These are phyloP conservation scores for Teratosphaeria destructans DNA, from an alignment of 2,329 filamentous ascomycete genomes.

Conservation along the genomic window DNA sequence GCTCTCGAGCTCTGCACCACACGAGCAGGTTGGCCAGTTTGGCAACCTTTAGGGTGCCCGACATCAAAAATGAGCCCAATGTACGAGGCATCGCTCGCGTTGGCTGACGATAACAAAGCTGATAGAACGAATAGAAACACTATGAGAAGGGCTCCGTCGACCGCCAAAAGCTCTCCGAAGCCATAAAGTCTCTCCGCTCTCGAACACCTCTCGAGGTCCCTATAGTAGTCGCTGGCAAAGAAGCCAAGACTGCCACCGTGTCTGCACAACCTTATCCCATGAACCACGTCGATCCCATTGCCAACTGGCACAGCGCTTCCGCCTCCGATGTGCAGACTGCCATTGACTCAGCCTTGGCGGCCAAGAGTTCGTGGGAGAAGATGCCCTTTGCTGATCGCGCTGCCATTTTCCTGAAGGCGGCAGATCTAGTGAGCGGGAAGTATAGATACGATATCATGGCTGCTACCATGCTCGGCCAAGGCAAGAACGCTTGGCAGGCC, in stretches of 20 bases:
- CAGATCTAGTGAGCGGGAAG: conserved; percentile 79
- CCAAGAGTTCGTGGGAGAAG: conserved; percentile 75
- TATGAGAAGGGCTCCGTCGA: conserved; percentile 77
- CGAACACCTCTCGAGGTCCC: conserved; percentile 67
- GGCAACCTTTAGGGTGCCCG: conserved; percentile 78
- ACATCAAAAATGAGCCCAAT: conserved; percentile 88
- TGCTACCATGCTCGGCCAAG: conserved; percentile 88
- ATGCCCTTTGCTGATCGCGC: conserved; percentile 85
- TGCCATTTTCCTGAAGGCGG: conserved; percentile 90
- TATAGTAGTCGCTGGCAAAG: conserved; percentile 68
- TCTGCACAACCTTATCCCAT: conserved; percentile 73
- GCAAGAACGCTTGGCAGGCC: conserved; percentile 98
- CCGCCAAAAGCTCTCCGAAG: conserved; percentile 62
- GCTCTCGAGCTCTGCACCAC: conserved; percentile 12
- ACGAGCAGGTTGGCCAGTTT: conserved; percentile 43
- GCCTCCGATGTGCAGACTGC: conserved; percentile 64
- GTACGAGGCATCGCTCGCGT: conserved; percentile 43
- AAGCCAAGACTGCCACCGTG: conserved; percentile 48
- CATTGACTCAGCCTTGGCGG: conserved; percentile 75
- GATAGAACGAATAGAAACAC: conserved; percentile 54
- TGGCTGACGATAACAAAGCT: neutral
- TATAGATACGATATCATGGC: conserved; percentile 97
- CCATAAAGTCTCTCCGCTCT: conserved; percentile 59
- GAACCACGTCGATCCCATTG: conserved; percentile 64
- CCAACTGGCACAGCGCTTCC: conserved; percentile 75